Conservation (phyloP, 177 flowering plant species). For the Vitis hybrid region DNA sequence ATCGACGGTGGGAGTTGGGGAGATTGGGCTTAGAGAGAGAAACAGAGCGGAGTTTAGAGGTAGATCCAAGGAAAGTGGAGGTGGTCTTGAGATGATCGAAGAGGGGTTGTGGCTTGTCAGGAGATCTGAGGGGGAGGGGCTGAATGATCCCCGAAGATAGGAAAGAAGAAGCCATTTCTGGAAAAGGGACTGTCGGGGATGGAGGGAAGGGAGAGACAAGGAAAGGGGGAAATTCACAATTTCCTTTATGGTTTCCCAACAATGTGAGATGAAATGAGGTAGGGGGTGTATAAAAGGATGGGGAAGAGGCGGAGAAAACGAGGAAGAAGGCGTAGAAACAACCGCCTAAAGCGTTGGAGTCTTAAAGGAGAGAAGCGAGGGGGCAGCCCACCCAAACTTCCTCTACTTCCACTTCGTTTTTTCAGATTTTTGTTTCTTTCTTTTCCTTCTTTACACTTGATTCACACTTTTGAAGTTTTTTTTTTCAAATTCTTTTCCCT, state of each 20-base stretch:
- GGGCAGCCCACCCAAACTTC: not conserved
- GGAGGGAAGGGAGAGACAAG: not conserved
- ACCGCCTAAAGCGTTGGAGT: conserved; percentile 16
- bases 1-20: conserved; percentile 22
- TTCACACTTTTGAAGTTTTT: too few relatives aligned
- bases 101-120: conserved; percentile 24
- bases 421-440: not conserved
- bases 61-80: conserved; percentile 43
- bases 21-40: conserved; percentile 10
- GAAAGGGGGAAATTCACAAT: not conserved
- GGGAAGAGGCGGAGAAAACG: conserved; percentile 32
- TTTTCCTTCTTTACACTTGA: too few relatives aligned
- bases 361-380: not conserved
- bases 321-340: conserved; percentile 24
- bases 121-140: conserved; percentile 36
- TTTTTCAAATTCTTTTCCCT: too few relatives aligned
- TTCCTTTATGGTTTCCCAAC: not conserved
- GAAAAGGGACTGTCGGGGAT: conserved; percentile 1
- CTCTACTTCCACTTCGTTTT: not conserved
- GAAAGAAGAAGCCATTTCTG: conserved; percentile 38
- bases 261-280: not conserved
- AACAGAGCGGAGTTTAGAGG: conserved; percentile 25
- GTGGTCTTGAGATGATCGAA: conserved; percentile 17
- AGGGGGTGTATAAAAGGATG: not conserved
- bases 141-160: conserved; percentile 38